Evolutionary conservation across 768 basidiomycete genomes (phyloP), one percentile per base, ranked within the genome.

Genomic region (Russula emetica): DNA sequence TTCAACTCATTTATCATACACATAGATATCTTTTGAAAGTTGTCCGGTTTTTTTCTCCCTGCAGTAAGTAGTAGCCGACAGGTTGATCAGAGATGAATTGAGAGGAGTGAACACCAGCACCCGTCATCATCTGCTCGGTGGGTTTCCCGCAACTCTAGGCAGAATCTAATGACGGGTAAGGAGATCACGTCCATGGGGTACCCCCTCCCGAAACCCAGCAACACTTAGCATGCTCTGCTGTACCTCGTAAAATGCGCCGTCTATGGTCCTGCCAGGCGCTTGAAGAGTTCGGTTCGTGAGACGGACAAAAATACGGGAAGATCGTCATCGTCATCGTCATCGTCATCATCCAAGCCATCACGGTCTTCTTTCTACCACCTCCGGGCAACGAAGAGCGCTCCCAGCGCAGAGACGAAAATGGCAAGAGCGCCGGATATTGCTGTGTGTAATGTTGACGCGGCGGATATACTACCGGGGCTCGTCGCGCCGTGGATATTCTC

Each of bases 401-500:
- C 64, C 49, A 65, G 60, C 24, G 32, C 49, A 18, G 32, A 55
- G 9, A 34, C 40, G 11, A 65, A 14, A 5, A 57, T 1, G 0
- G 42, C 22, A n/a, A 65, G 24, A 2, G 42, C 55, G 40, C 49
- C 24, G 0, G 64, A 55, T 1, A 65, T 10, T 18, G 40, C 28
- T 0, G 22, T 30, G n/a, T 40, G 38, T 44, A 51, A 9, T 32
- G 55, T 1, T 2, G 45, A 34, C 14, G 52, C 38, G 26, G 22
- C 54, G 9, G 24, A 42, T 18, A 14, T 5, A 2, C 59, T 65
- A 11, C 54, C 55, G 7, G 40, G 26, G 51, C 64, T 65, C 34
- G 80, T 81, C 42, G 79, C 78, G 40, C 77, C 78, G 13, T 74
- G 58, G 24, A 67, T 22, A 36, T 69, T 57, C 26, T 71, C 63